phyloP scores from a whole-genome alignment of 1,284 basidiomycete genomes.

The Tilletia caries region DNA sequence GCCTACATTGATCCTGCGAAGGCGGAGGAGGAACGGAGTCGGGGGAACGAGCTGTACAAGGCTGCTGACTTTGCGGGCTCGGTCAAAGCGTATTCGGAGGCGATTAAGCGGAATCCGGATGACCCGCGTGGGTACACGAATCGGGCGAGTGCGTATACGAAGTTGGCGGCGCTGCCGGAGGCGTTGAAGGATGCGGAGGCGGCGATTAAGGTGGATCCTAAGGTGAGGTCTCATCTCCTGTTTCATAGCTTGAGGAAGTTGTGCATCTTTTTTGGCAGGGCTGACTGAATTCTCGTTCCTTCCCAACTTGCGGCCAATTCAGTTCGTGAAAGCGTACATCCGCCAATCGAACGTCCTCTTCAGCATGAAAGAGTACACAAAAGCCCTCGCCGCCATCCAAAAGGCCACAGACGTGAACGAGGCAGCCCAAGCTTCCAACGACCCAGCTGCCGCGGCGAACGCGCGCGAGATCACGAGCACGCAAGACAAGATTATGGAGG shows the following conservation, averaged over 20 bases:
- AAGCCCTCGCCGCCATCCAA: slow-evolving; percentile 58
- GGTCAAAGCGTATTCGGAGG: slow-evolving; percentile 88
- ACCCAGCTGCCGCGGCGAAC: slow-evolving; percentile 24
- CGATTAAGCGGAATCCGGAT: slow-evolving; percentile 87
- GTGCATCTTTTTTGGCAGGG: no score
- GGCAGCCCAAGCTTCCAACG: slow-evolving; percentile 33
- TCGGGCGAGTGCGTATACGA: slow-evolving; percentile 92
- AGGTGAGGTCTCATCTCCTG: slow-evolving; percentile 54
- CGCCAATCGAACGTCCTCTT: slow-evolving; percentile 84
- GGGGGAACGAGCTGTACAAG: slow-evolving; percentile 91
- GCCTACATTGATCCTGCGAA: slow-evolving; percentile 87
- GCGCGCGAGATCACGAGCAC: slow-evolving; percentile 41
- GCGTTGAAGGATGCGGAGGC: slow-evolving; percentile 92
- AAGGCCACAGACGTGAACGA: slow-evolving; percentile 28
- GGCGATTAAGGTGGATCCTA: slow-evolving; percentile 86
- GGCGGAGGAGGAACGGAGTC: slow-evolving; percentile 78
- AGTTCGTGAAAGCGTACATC: slow-evolving; percentile 76
- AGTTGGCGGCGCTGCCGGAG: slow-evolving; percentile 87
- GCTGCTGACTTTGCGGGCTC: slow-evolving; percentile 60
- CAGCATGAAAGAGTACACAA: slow-evolving; percentile 86
- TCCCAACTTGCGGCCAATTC: no score
- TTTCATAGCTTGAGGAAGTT: neutral
- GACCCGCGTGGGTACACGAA: slow-evolving; percentile 96
- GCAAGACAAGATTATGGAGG: slow-evolving; percentile 61
- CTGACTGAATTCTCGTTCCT: neutral